phyloP scores from a whole-genome alignment of 2,329 filamentous ascomycete genomes.

The Sporothrix pallida region DNA sequence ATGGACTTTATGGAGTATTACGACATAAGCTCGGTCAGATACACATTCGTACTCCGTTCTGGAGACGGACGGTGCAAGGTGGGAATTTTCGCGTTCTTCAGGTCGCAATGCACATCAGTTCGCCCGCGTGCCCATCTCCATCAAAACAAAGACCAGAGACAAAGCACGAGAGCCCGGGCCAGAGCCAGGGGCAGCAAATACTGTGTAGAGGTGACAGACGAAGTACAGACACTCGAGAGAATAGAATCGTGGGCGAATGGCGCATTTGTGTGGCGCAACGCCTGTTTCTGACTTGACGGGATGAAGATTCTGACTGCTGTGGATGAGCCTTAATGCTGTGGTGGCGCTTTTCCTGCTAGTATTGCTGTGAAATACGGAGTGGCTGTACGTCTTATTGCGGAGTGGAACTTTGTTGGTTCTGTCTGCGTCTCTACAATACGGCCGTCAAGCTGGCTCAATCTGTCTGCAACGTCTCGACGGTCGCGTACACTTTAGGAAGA shows the following conservation, averaged over 20 bases:
- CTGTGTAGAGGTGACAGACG: background rate
- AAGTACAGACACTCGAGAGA: background rate
- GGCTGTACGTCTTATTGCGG: too few species aligned
- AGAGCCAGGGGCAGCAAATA: too few species aligned
- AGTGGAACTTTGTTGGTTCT: too few species aligned
- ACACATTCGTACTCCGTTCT: too few species aligned
- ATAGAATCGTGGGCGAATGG: background rate
- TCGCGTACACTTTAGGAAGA: background rate
- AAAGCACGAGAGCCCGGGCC: background rate
- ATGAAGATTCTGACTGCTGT: slow-evolving; percentile 1
- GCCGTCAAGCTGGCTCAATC: background rate
- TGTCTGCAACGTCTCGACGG: slow-evolving; percentile 6
- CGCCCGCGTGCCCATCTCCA: background rate
- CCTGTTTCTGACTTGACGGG: background rate
- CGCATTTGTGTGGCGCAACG: slow-evolving; percentile 5
- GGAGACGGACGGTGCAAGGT: background rate
- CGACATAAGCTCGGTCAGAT: too few species aligned
- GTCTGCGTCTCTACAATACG: too few species aligned
- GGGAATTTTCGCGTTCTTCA: background rate
- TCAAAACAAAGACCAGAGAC: background rate
- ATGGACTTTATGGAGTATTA: too few species aligned
- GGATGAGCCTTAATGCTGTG: too few species aligned
- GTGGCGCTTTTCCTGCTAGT: too few species aligned
- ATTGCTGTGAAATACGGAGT: too few species aligned
- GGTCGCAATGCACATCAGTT: background rate